A percentile compares a stretch with the other conserved stretches of the same genome.
Evolutionary conservation across 1,284 basidiomycete genomes (phyloP).

Genomic region (Leccinum fallax): DNA sequence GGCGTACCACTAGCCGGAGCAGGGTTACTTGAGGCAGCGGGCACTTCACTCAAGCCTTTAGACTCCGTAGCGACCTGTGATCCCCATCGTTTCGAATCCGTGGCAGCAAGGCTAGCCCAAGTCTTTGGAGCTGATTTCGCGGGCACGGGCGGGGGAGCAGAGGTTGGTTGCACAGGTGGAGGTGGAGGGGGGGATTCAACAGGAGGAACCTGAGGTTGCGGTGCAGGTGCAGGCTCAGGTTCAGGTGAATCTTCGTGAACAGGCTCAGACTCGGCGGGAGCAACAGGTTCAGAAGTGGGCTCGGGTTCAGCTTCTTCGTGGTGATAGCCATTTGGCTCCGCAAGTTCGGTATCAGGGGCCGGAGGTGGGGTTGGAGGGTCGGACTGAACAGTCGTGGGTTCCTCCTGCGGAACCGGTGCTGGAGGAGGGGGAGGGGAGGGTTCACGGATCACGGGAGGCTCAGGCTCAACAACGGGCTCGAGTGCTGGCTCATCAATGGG

Average conservation of each 20-base stretch:
- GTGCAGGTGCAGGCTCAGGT: slow-evolving; percentile 44
- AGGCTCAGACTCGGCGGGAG: slow-evolving; percentile 34
- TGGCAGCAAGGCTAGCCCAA: slow-evolving; percentile 90
- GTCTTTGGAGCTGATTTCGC: slow-evolving; percentile 70
- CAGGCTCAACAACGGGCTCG: slow-evolving; percentile 23
- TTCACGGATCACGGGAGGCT: slow-evolving; percentile 24
- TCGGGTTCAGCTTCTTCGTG: slow-evolving; percentile 34
- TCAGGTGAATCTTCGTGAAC: slow-evolving; percentile 39
- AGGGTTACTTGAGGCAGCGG: slow-evolving; percentile 44
- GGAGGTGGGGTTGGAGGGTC: slow-evolving; percentile 35
- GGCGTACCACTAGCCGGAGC: slow-evolving; percentile 50
- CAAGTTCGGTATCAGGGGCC: slow-evolving; percentile 24
- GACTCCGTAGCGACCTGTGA: slow-evolving; percentile 72
- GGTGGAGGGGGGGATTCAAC: slow-evolving; percentile 38
- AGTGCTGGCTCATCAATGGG: slow-evolving; percentile 35
- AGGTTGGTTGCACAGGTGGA: slow-evolving; percentile 33
- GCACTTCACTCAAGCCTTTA: slow-evolving; percentile 68
- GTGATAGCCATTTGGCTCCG: slow-evolving; percentile 34
- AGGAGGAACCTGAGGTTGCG: slow-evolving; percentile 37
- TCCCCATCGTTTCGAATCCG: slow-evolving; percentile 80
- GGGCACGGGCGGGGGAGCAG: slow-evolving; percentile 36
- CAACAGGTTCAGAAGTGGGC: slow-evolving; percentile 33
- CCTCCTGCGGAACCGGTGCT: slow-evolving; percentile 42
- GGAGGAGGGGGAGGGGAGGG: slow-evolving; percentile 33
- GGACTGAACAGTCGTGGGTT: slow-evolving; percentile 32